Evolutionary conservation across 768 basidiomycete species (phyloP).

Genomic region (Amanita jacksonii): DNA sequence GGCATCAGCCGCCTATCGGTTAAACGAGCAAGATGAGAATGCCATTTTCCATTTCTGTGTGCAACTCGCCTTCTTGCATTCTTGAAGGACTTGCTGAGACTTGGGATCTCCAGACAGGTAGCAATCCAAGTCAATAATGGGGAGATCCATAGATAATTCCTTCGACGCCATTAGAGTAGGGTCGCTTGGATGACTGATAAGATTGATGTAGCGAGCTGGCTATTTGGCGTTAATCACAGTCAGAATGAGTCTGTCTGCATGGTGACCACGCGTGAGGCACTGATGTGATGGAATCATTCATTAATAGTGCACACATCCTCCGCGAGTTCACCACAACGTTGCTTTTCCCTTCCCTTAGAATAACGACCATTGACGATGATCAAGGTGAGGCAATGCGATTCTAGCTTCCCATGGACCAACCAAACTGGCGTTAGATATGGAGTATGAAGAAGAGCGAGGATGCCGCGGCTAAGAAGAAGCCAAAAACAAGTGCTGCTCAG

Average conservation of each 20-base stretch:
- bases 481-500: constrained; percentile 96
- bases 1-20: constrained; percentile 62
- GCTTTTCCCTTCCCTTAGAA: constrained; percentile 5
- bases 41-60: no score
- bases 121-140: constrained; percentile 70
- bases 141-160: constrained; percentile 43
- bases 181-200: background rate
- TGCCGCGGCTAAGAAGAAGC: constrained; percentile 94
- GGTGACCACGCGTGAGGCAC: background rate
- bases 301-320: background rate
- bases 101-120: constrained; percentile 40
- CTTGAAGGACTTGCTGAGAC: constrained; percentile 41
- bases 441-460: constrained; percentile 99
- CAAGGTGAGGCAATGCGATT: constrained; percentile 24
- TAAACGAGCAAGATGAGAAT: background rate
- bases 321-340: background rate
- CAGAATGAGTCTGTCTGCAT: background rate
- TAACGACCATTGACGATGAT: constrained; percentile 30
- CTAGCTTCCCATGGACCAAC: background rate
- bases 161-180: background rate
- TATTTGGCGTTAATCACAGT: background rate
- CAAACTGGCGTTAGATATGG: constrained; percentile 65
- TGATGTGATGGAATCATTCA: no score
- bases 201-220: no score
- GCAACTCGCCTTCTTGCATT: constrained; percentile 51